These are phyloP conservation scores for Curvularia sp. DNA, from an alignment of 2,329 filamentous ascomycete genomes.

Conservation along the genomic window DNA sequence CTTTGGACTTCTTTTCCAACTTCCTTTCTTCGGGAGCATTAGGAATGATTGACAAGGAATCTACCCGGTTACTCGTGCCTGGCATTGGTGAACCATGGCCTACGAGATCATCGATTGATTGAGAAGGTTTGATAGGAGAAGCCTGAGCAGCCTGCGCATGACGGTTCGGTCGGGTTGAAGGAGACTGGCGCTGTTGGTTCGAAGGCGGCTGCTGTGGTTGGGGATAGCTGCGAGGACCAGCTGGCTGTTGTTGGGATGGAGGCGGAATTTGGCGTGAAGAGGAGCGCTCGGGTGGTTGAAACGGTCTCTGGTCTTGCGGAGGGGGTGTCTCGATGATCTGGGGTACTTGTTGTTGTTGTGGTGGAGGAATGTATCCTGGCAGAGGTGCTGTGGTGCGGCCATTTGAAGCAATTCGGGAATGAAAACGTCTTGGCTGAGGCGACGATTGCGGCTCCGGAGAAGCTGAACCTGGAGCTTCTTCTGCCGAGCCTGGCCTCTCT, in stretches of 20 bases:
- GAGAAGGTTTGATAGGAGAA: slow-evolving; percentile 52
- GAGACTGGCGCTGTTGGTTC: slow-evolving; percentile 35
- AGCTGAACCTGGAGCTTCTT: slow-evolving; percentile 31
- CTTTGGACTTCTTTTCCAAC: slow-evolving; percentile 71
- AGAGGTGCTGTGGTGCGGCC: slow-evolving; percentile 63
- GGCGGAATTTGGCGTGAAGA: slow-evolving; percentile 55
- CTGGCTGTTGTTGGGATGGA: slow-evolving; percentile 23
- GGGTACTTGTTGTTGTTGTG: slow-evolving; percentile 53
- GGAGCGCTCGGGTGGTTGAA: slow-evolving; percentile 60
- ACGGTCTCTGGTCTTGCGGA: slow-evolving; percentile 43
- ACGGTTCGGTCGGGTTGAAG: slow-evolving; percentile 34
- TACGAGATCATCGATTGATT: slow-evolving; percentile 70
- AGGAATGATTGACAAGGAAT: slow-evolving; percentile 80
- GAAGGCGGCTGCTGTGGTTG: slow-evolving; percentile 12
- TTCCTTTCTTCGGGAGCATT: slow-evolving; percentile 75
- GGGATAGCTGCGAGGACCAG: slow-evolving; percentile 26
- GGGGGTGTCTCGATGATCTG: slow-evolving; percentile 71
- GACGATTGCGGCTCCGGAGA: slow-evolving; percentile 36
- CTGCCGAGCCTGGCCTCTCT: slow-evolving; percentile 34
- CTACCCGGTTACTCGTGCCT: slow-evolving; percentile 72
- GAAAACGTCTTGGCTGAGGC: slow-evolving; percentile 58
- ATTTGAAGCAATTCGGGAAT: slow-evolving; percentile 64
- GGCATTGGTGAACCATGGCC: slow-evolving; percentile 72
- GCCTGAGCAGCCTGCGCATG: slow-evolving; percentile 42
- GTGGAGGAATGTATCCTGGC: slow-evolving; percentile 54